A percentile compares a stretch with the other conserved stretches of the same genome.
Conservation (phyloP, 768 basidiomycete species). For the Pleurotus citrinopileatus region DNA sequence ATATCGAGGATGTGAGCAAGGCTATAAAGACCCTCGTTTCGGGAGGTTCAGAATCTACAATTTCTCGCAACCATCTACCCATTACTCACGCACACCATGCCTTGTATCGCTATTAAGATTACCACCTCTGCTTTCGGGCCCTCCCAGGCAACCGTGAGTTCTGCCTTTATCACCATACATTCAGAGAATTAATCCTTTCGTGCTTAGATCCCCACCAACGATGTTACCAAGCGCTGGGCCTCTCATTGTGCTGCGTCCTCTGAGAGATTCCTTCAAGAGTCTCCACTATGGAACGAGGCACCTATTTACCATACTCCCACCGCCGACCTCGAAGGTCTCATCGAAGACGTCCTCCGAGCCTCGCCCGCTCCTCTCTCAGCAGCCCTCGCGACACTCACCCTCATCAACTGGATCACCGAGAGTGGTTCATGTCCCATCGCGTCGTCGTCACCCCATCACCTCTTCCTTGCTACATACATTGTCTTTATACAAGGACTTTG, state of each 20-base stretch:
- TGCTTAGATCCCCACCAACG: too few species aligned
- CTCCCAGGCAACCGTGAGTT: too few species aligned
- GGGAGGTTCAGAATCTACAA: too few species aligned
- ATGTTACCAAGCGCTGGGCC: not conserved
- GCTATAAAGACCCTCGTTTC: too few species aligned
- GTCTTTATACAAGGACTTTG: not conserved
- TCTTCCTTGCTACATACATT: not conserved
- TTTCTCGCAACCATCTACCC: too few species aligned
- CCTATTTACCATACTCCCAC: not conserved
- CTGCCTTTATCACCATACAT: too few species aligned
- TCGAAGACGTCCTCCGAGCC: not conserved
- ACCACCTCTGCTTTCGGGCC: too few species aligned
- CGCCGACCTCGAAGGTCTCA: not conserved
- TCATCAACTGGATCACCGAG: conserved; percentile 1
- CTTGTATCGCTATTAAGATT: too few species aligned
- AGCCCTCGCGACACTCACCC: not conserved
- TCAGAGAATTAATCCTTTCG: too few species aligned
- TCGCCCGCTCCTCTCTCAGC: not conserved
- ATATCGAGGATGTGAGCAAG: too few species aligned
- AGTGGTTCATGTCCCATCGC: not conserved
- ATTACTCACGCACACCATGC: too few species aligned
- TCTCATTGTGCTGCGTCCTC: not conserved
- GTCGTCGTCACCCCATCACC: not conserved
- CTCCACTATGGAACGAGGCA: not conserved
- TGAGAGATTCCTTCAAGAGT: not conserved